Base-by-base conservation (phyloP, 1,284 basidiomycete genomes). In the Ganoderma leucocontextum region DNA sequence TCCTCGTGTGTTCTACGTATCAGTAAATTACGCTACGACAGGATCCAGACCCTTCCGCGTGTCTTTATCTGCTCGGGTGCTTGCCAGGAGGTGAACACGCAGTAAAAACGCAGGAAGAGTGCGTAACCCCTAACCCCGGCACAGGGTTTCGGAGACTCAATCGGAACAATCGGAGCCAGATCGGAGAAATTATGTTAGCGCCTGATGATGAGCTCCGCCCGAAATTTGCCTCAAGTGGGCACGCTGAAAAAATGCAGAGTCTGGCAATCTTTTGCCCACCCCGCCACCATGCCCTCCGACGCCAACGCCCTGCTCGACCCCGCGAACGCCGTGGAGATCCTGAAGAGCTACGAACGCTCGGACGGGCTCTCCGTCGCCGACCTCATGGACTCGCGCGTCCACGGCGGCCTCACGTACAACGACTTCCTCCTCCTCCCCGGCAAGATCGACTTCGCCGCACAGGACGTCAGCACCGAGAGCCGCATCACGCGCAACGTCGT, bases 331-430 rank as follows among this genome's bases (percentile, higher is more conserved):
- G 76, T 97, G 65, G 87, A 89, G 61, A 87, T 91, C 77, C 91
- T 98, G 77, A 83, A 87, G 73, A 82, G 87, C 17, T 99, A 99
- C 81, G 60, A 82, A 55, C 84, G 85, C 68, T 82, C 83, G n/a
- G 98, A 99, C 88, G 98, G 97, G 52, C 89, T 99, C 64, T 89
- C 93, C 69, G 87, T 95, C 74, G 72, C 83, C 33, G 94, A 99
- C 80, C 91, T 99, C 75, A 97, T 99, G 91, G 90, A 98, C 86
- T 95, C 95, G 13, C 85, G 84, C 62, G 81, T 90, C 76, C 93
- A 97, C 79, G 97, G 97, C 53, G 97, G 97, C 29, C 89, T 99
- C 75, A 99, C 97, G 25, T 99, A 99, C 85, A 99, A 96, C 77
- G 95, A 97, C 80, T 96, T 97, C 81, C 86, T 97, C 73, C 85